Base-by-base conservation (phyloP, 108 stramenopile genomes). In the Fistulifera pelliculosa region DNA sequence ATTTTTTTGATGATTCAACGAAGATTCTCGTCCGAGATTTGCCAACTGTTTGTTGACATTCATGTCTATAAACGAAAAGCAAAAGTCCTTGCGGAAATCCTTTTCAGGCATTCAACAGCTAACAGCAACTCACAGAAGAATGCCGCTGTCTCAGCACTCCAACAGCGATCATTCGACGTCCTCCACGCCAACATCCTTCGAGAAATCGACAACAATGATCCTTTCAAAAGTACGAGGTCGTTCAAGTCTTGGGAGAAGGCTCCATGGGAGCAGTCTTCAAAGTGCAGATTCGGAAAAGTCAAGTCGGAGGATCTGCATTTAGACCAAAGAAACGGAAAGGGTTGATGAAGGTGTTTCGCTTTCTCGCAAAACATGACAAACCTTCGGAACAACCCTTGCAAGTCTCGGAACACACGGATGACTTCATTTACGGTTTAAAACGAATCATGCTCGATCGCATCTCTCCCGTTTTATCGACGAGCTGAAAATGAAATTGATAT, bases 401-500 rank as follows among this genome's bases (percentile, higher is more conserved):
- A 6, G 31, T 35, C 31, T 35, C 31, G 6, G 44, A 45, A 45
- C 44, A 19, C 11, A 19, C 44, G 11, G 16, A 19, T 4, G 17
- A 42, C 42, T 57, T 26, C 49, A 4, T 35, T 4, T 87, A 87
- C 65, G 85, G 79, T 0, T 59, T 87, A 24, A 87, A 87, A 42
- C 52, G 53, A 15, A 87, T 87, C 48, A 70, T 68, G 11, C 49
- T 83, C 13, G 70, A 79, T 47, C 58, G 76, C n/a, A 69, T 87
- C 11, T 70, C 77, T 14, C 54, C 65, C 13, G 38, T 42, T 16
- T 83, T 57, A 35, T 92, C 13, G 80, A 87, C 19, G 92, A 96
- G 54, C 61, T 96, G 43, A 61, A 14, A 96, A 92, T 71, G 94
- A 96, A 71, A 94, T 96, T 52, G 64, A 67, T 38, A 80, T 96